phyloP scores from a whole-genome alignment of 805 yeast genomes.

The Groenewaldozyma salmanticensis region DNA sequence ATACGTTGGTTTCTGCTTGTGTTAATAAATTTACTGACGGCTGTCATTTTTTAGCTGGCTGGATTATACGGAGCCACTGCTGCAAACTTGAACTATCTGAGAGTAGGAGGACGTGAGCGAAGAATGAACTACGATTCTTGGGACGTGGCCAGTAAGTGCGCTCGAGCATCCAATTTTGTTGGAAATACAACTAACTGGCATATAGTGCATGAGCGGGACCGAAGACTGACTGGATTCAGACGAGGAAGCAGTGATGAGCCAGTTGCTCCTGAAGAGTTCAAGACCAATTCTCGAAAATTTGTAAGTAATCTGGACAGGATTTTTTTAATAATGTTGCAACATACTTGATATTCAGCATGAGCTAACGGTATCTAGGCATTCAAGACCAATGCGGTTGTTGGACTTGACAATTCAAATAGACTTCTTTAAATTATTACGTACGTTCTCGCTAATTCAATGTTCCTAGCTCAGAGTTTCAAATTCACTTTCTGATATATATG shows the following conservation, averaged over 20 bases:
- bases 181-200: conserved; percentile 3
- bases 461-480: too few relatives aligned
- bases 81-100: not conserved
- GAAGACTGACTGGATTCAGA: conserved; percentile 61
- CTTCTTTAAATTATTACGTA: not conserved
- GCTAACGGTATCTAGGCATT: conserved; percentile 1
- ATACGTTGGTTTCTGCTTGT: too few relatives aligned
- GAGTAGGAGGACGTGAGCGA: not conserved
- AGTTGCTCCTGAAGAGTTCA: conserved; percentile 68
- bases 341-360: not conserved
- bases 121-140: conserved; percentile 1
- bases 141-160: not conserved
- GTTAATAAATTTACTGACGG: too few relatives aligned
- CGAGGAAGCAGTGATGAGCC: conserved; percentile 62
- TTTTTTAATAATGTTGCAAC: too few relatives aligned
- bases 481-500: too few relatives aligned
- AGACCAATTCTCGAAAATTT: conserved; percentile 49
- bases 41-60: too few relatives aligned
- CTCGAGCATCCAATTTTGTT: not conserved
- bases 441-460: too few relatives aligned
- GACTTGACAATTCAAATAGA: not conserved
- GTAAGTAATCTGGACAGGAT: conserved; percentile 6
- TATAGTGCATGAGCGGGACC: conserved; percentile 57
- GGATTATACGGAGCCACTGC: not conserved
- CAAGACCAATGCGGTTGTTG: not conserved